Conservation (phyloP, 2,329 filamentous ascomycete species). For the Lizonia empirigonia region DNA sequence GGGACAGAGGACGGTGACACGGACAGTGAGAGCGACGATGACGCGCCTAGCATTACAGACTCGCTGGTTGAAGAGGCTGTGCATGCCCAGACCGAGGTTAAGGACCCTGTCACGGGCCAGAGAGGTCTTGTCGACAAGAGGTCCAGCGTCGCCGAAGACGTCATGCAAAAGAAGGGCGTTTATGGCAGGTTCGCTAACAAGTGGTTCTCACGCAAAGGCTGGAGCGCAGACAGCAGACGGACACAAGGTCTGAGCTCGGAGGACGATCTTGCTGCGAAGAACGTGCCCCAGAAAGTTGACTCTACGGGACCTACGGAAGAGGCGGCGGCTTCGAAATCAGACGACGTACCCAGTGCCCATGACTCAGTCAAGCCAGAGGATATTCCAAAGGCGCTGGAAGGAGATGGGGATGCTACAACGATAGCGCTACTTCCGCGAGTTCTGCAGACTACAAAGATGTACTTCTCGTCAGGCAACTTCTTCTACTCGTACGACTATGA, state of each 20-base stretch:
- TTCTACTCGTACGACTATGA: conserved; percentile 97
- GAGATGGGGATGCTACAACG: conserved; percentile 41
- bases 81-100: conserved; percentile 42
- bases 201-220: conserved; percentile 88
- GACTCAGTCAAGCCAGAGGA: conserved; percentile 41
- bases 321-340: conserved; percentile 28
- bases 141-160: conserved; percentile 79
- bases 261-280: conserved; percentile 51
- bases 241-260: conserved; percentile 69
- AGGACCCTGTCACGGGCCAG: conserved; percentile 38
- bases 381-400: conserved; percentile 43
- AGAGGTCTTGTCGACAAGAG: conserved; percentile 27
- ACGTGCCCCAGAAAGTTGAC: conserved; percentile 41
- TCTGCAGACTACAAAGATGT: conserved; percentile 78
- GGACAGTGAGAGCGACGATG: conserved; percentile 44
- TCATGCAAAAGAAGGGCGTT: conserved; percentile 79
- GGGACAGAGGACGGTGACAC: conserved; percentile 33
- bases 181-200: conserved; percentile 89
- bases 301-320: conserved; percentile 34
- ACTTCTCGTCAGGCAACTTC: conserved; percentile 84
- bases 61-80: conserved; percentile 45
- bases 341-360: conserved; percentile 25
- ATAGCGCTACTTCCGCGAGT: conserved; percentile 75
- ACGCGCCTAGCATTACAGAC: conserved; percentile 43
- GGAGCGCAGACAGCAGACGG: conserved; percentile 73